Evolutionary conservation across 1,139 yeast genomes (phyloP).

Genomic region (Trichomonascaceae sp.): DNA sequence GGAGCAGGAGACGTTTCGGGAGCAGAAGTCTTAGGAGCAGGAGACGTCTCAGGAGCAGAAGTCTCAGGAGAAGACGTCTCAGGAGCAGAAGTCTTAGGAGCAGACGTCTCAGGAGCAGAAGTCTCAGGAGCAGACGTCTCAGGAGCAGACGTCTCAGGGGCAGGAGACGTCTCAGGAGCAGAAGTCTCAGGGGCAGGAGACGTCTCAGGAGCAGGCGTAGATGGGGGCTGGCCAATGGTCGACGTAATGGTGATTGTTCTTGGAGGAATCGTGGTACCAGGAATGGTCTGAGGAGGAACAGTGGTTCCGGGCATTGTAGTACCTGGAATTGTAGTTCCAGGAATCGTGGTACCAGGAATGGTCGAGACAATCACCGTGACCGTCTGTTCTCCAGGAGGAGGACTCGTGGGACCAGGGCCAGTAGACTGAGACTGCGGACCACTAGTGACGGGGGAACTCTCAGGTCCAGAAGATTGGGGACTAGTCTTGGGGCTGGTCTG

Average conservation of each 20-base stretch:
- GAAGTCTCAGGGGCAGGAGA: too few species aligned
- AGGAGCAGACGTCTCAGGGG: too few species aligned
- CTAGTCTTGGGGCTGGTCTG: too few species aligned
- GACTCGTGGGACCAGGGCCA: background rate
- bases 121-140: too few species aligned
- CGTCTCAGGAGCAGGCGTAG: too few species aligned
- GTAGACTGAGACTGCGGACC: background rate
- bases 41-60: slow-evolving; percentile 6
- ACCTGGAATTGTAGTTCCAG: slow-evolving; percentile 10
- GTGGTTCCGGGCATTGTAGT: slow-evolving; percentile 9
- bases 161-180: too few species aligned
- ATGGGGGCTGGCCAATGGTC: too few species aligned
- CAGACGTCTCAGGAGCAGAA: slow-evolving; percentile 7
- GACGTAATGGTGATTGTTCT: slow-evolving; percentile 6
- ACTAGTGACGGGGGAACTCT: slow-evolving; percentile 1
- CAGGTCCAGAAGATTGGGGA: background rate
- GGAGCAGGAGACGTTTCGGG: slow-evolving; percentile 2
- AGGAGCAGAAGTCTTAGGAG: slow-evolving; percentile 8
- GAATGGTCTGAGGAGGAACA: slow-evolving; percentile 6
- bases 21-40: slow-evolving; percentile 4
- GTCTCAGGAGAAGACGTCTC: slow-evolving; percentile 10
- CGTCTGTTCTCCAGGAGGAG: background rate
- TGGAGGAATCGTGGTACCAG: slow-evolving; percentile 10
- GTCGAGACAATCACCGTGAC: slow-evolving; percentile 6
- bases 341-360: slow-evolving; percentile 9